Evolutionary conservation across 176 grass and related monocot species (phyloP), one percentile per base, ranked within the genome.

Genomic region (Hordeum marinum): DNA sequence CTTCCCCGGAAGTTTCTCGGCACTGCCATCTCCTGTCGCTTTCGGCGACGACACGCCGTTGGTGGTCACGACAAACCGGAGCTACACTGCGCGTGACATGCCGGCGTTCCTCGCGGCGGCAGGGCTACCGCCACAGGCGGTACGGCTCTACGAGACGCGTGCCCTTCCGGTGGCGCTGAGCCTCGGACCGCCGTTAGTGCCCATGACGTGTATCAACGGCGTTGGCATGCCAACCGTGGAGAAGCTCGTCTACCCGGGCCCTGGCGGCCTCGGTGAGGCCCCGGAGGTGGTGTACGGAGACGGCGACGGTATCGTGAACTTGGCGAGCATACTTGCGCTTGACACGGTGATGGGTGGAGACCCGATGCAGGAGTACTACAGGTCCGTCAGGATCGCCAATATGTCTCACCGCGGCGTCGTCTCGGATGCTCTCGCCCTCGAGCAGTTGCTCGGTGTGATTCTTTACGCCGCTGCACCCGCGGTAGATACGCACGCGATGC

Each of bases 51-150:
- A 68, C 65, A 36, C n/a, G 32, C 46, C 80, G n/a, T 34, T 82
- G 50, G 65, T 40, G 64, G 9, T 82, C 66, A 82, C 80, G 0
- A 9, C 6, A 6, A 34, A 13, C 32, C 39, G 15, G 34, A 82
- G 70, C 65, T 71, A 71, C 66, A 26, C 46, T 34, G 65, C 80
- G 46, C 9, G 36, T 8, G 80, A 82, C 80, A 82, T 71, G 11
- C 66, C 48, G 13, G 80, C 25, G n/a, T 71, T 58, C 21, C 65
- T 82, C 4, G 6, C 1, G 32, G 80, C 31, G 20, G 13, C 4
- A 4, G 80, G 66, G 3, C 21, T 82, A n/a, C 1, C 80, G 13
- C 12, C 35, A 27, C 14, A 7, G 0, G 12, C 9, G 4, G 48
- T 29, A 13, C 3, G 11, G 21, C n/a, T 69, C n/a, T 82, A 82